Evolutionary conservation across 169 alveolate genomes (phyloP).

Genomic region (Plasmodium relictum): DNA sequence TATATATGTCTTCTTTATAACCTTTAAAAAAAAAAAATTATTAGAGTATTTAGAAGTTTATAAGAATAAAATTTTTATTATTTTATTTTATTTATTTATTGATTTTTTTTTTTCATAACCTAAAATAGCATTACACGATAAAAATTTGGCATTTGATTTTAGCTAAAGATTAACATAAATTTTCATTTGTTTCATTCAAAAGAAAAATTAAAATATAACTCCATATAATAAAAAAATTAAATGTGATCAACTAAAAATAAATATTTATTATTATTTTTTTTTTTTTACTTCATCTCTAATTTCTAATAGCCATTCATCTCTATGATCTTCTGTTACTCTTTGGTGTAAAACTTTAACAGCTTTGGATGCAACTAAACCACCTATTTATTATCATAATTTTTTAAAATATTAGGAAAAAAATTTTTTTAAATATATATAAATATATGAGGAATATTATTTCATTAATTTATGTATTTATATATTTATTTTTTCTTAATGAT

Average conservation of each 20-base stretch:
- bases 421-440: background rate
- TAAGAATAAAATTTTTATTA: background rate
- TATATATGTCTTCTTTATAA: conserved; percentile 73
- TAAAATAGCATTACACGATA: conserved; percentile 66
- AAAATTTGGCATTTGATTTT: conserved; percentile 71
- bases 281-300: conserved; percentile 33
- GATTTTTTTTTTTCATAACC: conserved; percentile 16
- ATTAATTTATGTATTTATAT: background rate
- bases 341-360: conserved; percentile 71
- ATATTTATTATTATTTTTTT: background rate
- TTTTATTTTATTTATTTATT: too few relatives aligned
- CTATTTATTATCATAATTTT: conserved; percentile 4
- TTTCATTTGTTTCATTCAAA: background rate
- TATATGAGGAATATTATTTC: background rate
- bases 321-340: conserved; percentile 66
- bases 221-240: too few relatives aligned
- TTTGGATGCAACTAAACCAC: conserved; percentile 73
- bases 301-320: conserved; percentile 73
- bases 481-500: background rate
- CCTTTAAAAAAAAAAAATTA: conserved; percentile 55
- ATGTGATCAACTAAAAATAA: background rate
- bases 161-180: conserved; percentile 19
- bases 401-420: background rate
- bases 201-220: too few relatives aligned
- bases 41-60: too few relatives aligned